Evolutionary conservation across 148 eudicot genomes (phyloP), one percentile per base, ranked within the genome.

Genomic region (Camellia sinensis): DNA sequence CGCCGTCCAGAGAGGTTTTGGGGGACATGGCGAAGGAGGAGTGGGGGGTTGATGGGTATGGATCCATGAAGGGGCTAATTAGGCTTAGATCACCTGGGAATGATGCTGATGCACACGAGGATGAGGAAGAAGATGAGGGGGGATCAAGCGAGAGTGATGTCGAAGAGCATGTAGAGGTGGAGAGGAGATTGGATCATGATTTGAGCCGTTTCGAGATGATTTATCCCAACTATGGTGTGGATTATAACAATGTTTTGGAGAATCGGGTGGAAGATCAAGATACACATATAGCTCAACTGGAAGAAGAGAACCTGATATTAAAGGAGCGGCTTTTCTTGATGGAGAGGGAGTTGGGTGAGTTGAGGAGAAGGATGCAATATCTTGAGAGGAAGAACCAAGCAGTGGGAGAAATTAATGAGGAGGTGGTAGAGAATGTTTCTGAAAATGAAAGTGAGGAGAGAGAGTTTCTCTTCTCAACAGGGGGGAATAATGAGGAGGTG

Each of bases 1-100:
- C 99, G 0, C 98, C 99, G 0, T 93, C 98, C 0, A 91, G 91
- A 67, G 98, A 96, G 87, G 91, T 90, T 13, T 80, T 93, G 81
- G 99, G 91, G 71, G 99, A 95, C 65, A 95, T 89, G 94, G 99
- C 99, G 0, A 95, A 95, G 79, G 99, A 93, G 78, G 99, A 96
- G 83, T 96, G 98, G 99, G 99, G 99, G 4, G 99, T 96, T 7
- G 98, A 96, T 83, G 99, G 99, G 40, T 96, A 96, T 80, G 99
- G 99, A 11, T 92, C 97, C 0, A 96, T 96, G 99, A 96, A 96
- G 75, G 98, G 99, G 3, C 80, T 93, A 82, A 96, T 96, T 73
- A 89, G 99, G 91, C 85, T 93, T 64, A 82, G 97, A 52, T 91
- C 97, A 2, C 92, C 94, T 0, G 97, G 96, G 7, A 83, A 87